A percentile compares a stretch with the other conserved stretches of the same genome.
phyloP scores from a whole-genome alignment of 257 asterid species.

The Solanum infundibuliforme region DNA sequence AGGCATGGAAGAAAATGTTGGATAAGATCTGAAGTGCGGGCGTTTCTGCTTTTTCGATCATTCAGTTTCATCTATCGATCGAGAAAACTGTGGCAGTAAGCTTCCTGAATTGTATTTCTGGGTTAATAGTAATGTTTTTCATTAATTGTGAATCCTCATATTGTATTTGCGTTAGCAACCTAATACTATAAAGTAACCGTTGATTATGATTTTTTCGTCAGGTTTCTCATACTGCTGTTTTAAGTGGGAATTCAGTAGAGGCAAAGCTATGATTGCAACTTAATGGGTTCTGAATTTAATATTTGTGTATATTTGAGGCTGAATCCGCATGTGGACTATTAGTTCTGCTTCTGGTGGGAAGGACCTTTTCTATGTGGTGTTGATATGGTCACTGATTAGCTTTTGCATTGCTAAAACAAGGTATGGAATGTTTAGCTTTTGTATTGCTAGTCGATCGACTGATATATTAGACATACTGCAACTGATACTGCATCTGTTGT shows the following conservation, averaged over 20 bases:
- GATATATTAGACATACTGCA: neutral
- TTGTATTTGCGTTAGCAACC: neutral
- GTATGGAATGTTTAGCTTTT: neutral
- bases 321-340: neutral
- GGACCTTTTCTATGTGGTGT: neutral
- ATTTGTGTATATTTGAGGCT: neutral
- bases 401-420: neutral
- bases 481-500: neutral
- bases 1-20: neutral
- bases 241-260: neutral
- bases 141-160: neutral
- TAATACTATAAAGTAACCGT: neutral
- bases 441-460: neutral
- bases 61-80: neutral
- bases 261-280: neutral
- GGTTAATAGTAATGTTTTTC: neutral
- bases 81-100: neutral
- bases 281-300: neutral
- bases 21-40: neutral
- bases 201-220: neutral
- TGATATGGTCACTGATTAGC: neutral
- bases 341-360: neutral
- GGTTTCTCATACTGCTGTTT: neutral
- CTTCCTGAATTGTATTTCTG: neutral
- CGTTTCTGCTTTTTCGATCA: neutral